Conservation (phyloP, 2,329 filamentous ascomycete species). For the Parafenestella ontariensis region DNA sequence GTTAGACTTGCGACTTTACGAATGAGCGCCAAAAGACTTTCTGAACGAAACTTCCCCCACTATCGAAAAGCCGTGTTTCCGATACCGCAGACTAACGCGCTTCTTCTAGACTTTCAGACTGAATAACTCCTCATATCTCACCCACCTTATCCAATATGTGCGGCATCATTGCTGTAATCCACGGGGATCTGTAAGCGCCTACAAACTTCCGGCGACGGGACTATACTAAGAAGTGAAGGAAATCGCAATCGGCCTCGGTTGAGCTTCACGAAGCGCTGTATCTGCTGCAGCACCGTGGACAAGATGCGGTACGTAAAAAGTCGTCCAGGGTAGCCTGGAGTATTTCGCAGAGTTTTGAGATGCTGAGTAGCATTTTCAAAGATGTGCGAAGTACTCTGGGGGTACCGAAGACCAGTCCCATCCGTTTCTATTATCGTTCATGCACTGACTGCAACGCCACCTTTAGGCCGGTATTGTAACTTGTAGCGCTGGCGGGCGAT, state of each 20-base stretch:
- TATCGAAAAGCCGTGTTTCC: constrained; percentile 20
- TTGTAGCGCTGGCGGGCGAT: constrained; percentile 75
- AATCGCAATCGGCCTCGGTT: constrained; percentile 49
- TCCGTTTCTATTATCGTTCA: not conserved
- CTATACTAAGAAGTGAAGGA: constrained; percentile 27
- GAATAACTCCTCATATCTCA: not conserved
- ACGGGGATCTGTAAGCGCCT: constrained; percentile 48
- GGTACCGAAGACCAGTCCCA: not conserved
- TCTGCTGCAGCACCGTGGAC: constrained; percentile 67
- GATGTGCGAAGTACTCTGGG: not conserved
- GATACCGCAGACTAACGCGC: constrained; percentile 30
- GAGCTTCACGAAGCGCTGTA: constrained; percentile 55
- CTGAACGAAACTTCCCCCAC: constrained; percentile 36
- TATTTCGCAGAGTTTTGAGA: not conserved
- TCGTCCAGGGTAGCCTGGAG: not conserved
- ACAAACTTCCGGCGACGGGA: constrained; percentile 11
- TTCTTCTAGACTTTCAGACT: constrained; percentile 19
- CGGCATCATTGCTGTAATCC: constrained; percentile 59
- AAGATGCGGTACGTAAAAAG: constrained; percentile 72
- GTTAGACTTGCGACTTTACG: constrained; percentile 50
- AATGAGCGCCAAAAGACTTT: constrained; percentile 48
- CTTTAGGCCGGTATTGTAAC: constrained; percentile 73
- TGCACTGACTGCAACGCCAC: not conserved
- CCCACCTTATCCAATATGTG: constrained; percentile 53
- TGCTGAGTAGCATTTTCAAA: not conserved